These are phyloP conservation scores for Massospora cicadina DNA, from an alignment of 371 early-diverging fungal genomes.

Conservation along the genomic window DNA sequence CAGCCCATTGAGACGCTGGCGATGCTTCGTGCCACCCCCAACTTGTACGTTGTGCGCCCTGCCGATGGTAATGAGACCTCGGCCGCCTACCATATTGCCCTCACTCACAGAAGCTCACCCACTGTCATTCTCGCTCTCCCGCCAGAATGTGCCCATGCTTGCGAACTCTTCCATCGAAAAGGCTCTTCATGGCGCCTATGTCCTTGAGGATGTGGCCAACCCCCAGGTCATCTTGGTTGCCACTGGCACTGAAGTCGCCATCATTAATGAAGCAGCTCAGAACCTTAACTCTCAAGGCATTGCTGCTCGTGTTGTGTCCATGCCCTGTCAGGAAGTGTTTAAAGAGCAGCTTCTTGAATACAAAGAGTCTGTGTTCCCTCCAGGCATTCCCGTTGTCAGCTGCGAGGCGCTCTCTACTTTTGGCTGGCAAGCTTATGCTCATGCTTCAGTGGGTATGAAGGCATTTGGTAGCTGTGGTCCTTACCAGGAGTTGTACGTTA, in stretches of 20 bases:
- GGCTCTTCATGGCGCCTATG: conserved; percentile 62
- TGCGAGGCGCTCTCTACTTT: conserved; percentile 90
- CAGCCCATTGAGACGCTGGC: conserved; percentile 98
- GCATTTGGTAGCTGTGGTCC: conserved; percentile 92
- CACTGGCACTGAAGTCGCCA: conserved; percentile 92
- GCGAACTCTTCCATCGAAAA: conserved; percentile 63
- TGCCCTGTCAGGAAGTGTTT: conserved; percentile 91
- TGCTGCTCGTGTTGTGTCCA: conserved; percentile 78
- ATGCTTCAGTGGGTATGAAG: conserved; percentile 83
- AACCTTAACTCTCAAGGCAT: conserved; percentile 34
- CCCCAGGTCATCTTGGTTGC: conserved; percentile 60
- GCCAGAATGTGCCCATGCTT: conserved; percentile 90
- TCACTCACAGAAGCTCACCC: conserved; percentile 50
- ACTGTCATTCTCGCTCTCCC: conserved; percentile 79
- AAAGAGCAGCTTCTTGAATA: conserved; percentile 81
- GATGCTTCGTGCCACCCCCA: conserved; percentile 87
- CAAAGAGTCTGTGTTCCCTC: conserved; percentile 59
- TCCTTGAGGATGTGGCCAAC: conserved; percentile 38
- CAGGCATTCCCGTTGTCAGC: conserved; percentile 62
- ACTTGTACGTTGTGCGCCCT: conserved; percentile 76
- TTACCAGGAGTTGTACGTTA: conserved; percentile 51
- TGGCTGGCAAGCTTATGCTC: conserved; percentile 91
- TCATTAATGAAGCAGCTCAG: conserved; percentile 73
- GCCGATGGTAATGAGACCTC: conserved; percentile 95
- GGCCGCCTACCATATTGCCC: conserved; percentile 71